Conservation (phyloP, 306 rosid species). For the Prunus fruticosa region DNA sequence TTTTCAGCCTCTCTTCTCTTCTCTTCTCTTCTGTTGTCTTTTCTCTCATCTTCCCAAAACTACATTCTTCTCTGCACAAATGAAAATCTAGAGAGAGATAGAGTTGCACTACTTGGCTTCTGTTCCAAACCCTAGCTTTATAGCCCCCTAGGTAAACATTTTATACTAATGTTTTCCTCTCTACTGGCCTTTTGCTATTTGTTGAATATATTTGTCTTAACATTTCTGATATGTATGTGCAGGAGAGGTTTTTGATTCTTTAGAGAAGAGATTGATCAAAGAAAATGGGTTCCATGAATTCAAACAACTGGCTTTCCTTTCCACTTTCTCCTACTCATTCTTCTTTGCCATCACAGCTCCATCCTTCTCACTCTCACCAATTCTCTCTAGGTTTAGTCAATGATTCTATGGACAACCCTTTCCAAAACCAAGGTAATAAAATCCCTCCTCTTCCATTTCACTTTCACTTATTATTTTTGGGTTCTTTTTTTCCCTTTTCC, state of each 20-base stretch:
- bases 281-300: constrained; percentile 60
- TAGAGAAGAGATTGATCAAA: not conserved
- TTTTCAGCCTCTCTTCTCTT: constrained; percentile 37
- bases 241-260: constrained; percentile 25
- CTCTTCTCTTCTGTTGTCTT: constrained; percentile 17
- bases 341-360: constrained; percentile 67
- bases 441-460: not conserved
- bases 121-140: constrained; percentile 35
- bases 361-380: constrained; percentile 71
- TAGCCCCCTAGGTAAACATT: constrained; percentile 20
- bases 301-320: constrained; percentile 97
- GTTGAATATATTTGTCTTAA: not conserved
- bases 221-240: constrained; percentile 22
- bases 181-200: not conserved
- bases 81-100: constrained; percentile 6
- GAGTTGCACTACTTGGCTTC: not conserved
- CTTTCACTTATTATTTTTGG: not conserved
- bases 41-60: constrained; percentile 21
- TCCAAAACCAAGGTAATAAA: constrained; percentile 73
- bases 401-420: constrained; percentile 76
- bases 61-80: constrained; percentile 16
- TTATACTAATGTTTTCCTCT: not conserved
- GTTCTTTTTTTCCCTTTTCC: not conserved
- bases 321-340: constrained; percentile 88
- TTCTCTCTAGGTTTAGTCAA: constrained; percentile 80